phyloP scores from a whole-genome alignment of 805 yeast genomes.

The Torulaspora delbrueckii region DNA sequence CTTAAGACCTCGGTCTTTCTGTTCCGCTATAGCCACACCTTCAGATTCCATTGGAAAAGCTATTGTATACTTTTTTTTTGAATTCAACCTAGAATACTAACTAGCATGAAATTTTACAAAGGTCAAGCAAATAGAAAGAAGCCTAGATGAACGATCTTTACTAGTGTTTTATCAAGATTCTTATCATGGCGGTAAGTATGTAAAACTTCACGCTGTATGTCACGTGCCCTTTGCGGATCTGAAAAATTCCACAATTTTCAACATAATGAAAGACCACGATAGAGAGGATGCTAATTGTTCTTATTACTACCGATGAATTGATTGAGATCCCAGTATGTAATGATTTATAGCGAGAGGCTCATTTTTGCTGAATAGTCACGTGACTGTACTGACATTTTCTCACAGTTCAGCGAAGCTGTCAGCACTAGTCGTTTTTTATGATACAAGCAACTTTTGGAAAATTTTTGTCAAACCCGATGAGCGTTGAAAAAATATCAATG shows the following conservation, averaged over 20 bases:
- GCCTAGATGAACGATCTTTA: not conserved
- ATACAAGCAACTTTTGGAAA: conserved; percentile 17
- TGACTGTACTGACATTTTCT: conserved; percentile 6
- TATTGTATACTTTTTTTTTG: not conserved
- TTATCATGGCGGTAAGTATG: not conserved
- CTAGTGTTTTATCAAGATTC: not conserved
- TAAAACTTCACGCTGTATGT: not conserved
- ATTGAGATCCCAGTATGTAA: not conserved
- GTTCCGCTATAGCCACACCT: conserved; percentile 12
- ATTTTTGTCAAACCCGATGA: conserved; percentile 7
- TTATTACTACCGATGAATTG: not conserved
- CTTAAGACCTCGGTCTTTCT: conserved; percentile 7
- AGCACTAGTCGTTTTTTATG: conserved; percentile 17
- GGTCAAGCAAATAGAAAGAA: not conserved
- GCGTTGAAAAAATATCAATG: conserved; percentile 2
- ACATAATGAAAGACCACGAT: too few relatives aligned
- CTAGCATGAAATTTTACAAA: not conserved
- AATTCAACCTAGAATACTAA: not conserved
- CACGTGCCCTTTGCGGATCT: not conserved
- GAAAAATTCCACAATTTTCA: not conserved
- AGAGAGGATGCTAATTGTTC: too few relatives aligned
- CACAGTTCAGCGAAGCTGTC: conserved; percentile 8
- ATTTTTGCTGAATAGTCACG: conserved; percentile 1
- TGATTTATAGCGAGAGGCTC: not conserved
- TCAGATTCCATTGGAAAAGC: conserved; percentile 7